Evolutionary conservation across 139 green algal species (phyloP), one percentile per base, ranked within the genome.

Genomic region (Micractinium conductrix): DNA sequence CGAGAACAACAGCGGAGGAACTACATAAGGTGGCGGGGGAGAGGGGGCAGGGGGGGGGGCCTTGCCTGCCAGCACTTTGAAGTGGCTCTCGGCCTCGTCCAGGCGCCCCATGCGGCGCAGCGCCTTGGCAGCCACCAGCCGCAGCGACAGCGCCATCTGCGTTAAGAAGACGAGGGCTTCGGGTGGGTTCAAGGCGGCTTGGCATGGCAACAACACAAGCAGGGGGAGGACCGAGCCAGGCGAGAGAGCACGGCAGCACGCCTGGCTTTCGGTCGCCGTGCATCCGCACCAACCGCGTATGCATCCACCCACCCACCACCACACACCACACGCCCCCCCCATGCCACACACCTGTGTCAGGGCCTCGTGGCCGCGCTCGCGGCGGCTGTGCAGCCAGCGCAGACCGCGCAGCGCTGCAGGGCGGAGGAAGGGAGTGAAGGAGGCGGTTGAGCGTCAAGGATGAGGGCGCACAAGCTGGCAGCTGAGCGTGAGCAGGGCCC

Each of bases 71-170:
- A 91, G 79, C 30, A 85, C 70, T 35, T 88, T 87, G 78, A 93
- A 93, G 71, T 88, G 80, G 50, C 68, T 72, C 75, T 93, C 89
- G 28, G 89, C 89, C 75, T 93, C 91, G 60, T 93, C 91, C 43
- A 93, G 85, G 38, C 72, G 55, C 8, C 85, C 62, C 83, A 93
- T 80, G 37, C 91, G 83, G 58, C 91, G 85, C 83, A 93, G 85
- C 33, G 85, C 84, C 73, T 90, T 90, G 38, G 89, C 91, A 44
- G 85, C 67, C 28, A 84, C 80, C 76, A 93, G 81, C 45, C 91
- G 81, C 63, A 93, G 78, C 9, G 85, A 72, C 70, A 93, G 89
- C 33, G 88, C 48, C 48, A 58, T 58, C 48, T 58, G 48, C 48
- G 16, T 10, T 10, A 16, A 58, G 16, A 58, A 58, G 16, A 58